phyloP scores from a whole-genome alignment of 805 yeast genomes.

The Saturnispora saitoi region DNA sequence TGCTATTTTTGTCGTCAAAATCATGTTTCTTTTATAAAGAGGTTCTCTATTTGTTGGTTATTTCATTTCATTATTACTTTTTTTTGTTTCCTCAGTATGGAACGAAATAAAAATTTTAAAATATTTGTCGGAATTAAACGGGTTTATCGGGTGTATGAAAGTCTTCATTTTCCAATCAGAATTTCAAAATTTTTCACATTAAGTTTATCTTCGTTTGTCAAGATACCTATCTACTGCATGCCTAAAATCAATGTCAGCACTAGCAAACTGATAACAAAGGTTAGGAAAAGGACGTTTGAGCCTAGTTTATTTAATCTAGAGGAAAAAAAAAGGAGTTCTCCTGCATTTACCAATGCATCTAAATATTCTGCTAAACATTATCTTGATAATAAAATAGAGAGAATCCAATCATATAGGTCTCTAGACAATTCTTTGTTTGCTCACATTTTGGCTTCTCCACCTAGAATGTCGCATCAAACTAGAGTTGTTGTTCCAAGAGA shows the following conservation, averaged over 20 bases:
- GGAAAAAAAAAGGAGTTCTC: conserved; percentile 7
- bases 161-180: not conserved
- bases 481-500: conserved; percentile 33
- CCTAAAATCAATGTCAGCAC: not conserved
- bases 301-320: not conserved
- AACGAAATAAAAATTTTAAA: not conserved
- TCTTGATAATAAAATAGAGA: conserved; percentile 9
- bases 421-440: conserved; percentile 33
- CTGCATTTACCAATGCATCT: conserved; percentile 20
- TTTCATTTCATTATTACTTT: not conserved
- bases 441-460: conserved; percentile 32
- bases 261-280: not conserved
- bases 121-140: not conserved
- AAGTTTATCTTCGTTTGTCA: too few relatives aligned
- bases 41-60: not conserved
- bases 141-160: not conserved
- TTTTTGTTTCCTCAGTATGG: not conserved
- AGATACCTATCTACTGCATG: not conserved
- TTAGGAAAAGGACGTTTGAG: not conserved
- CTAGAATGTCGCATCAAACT: conserved; percentile 32
- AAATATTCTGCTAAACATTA: conserved; percentile 19
- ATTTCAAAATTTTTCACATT: not conserved
- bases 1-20: not conserved
- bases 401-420: conserved; percentile 18
- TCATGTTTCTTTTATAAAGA: not conserved